Evolutionary conservation across 169 alveolate species (phyloP).

Genomic region (Cyclospora cayetanensis): DNA sequence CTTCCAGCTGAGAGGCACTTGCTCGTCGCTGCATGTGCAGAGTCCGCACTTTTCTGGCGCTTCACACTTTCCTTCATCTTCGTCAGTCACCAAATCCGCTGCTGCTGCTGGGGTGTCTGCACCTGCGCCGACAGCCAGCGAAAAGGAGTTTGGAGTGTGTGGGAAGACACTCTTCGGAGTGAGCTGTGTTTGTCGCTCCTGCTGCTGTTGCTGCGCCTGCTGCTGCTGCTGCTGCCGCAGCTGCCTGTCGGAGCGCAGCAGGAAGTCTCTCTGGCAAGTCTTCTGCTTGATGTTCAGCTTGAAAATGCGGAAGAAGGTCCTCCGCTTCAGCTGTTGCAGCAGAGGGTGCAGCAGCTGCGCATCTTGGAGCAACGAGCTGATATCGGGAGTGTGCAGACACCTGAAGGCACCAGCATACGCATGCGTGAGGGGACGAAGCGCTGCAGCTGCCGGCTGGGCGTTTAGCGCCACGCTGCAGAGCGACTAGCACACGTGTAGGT

Average conservation of each 20-base stretch:
- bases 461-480: no score
- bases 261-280: not conserved
- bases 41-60: constrained; percentile 56
- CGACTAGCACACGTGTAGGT: no score
- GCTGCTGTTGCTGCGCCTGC: not conserved
- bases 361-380: constrained; percentile 14
- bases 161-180: not conserved
- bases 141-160: not conserved
- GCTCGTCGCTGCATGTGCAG: constrained; percentile 51
- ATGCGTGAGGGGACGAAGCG: not conserved
- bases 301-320: constrained; percentile 52
- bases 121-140: no score
- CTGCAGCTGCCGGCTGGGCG: not conserved
- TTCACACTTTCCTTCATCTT: constrained; percentile 1
- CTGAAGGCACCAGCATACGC: constrained; percentile 1
- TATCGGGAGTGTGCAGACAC: constrained; percentile 24
- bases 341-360: constrained; percentile 47
- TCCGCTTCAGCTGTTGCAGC: constrained; percentile 49
- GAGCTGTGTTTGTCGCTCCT: no score
- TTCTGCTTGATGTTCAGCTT: not conserved
- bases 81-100: not conserved
- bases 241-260: constrained; percentile 4
- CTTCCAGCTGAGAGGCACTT: not conserved
- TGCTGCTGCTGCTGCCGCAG: constrained; percentile 34
- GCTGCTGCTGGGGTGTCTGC: constrained; percentile 30